Evolutionary conservation across 1,284 basidiomycete species (phyloP).

Genomic region (Ustilago vetiveriae): DNA sequence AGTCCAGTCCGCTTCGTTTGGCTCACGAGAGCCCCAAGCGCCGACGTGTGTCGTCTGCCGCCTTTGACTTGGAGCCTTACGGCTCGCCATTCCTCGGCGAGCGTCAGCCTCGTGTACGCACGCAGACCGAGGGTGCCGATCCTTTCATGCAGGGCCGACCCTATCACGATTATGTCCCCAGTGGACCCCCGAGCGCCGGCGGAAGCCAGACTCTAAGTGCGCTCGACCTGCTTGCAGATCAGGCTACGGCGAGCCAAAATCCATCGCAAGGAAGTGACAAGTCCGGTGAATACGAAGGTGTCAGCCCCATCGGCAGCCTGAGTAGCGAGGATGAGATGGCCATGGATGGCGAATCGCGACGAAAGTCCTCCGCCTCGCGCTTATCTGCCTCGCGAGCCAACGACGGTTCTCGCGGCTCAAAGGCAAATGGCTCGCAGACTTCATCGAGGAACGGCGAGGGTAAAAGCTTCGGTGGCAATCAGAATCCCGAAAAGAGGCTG

Average conservation of each 20-base stretch:
- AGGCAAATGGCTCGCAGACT: slow-evolving; percentile 23
- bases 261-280: slow-evolving; percentile 57
- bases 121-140: slow-evolving; percentile 53
- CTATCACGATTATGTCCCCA: slow-evolving; percentile 35
- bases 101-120: slow-evolving; percentile 38
- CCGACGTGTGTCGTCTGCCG: slow-evolving; percentile 52
- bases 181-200: slow-evolving; percentile 25
- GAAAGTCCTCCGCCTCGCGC: slow-evolving; percentile 32
- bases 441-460: slow-evolving; percentile 28
- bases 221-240: slow-evolving; percentile 65
- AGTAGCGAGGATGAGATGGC: slow-evolving; percentile 49
- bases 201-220: slow-evolving; percentile 52
- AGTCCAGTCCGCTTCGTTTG: slow-evolving; percentile 45
- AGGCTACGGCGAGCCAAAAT: slow-evolving; percentile 63
- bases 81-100: slow-evolving; percentile 47
- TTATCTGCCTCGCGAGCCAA: slow-evolving; percentile 14
- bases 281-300: slow-evolving; percentile 46
- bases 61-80: slow-evolving; percentile 51
- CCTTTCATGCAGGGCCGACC: slow-evolving; percentile 24
- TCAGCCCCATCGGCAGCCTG: slow-evolving; percentile 45
- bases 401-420: slow-evolving; percentile 25
- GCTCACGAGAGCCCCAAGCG: slow-evolving; percentile 63
- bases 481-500: slow-evolving; percentile 64
- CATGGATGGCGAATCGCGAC: slow-evolving; percentile 21
- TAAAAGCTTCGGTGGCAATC: slow-evolving; percentile 53